Evolutionary conservation across 129 eudicot species (phyloP), one percentile per base, ranked within the genome.

Genomic region (Deinandra increscens): DNA sequence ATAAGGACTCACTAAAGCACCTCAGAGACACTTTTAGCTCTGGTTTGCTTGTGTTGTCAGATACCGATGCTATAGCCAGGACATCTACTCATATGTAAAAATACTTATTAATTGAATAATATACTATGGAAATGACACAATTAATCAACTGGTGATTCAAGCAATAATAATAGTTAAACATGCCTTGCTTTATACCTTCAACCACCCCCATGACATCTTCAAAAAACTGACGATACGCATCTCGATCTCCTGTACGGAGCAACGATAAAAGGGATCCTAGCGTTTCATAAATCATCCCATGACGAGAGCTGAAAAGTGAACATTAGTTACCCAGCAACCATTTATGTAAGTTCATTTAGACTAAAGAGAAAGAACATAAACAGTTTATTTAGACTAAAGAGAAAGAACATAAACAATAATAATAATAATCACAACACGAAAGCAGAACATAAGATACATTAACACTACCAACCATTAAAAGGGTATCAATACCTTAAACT

Each of bases 191-290:
- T 53, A 55, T 75, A 93, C 99, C 97, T 93, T 89, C 81, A 71
- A 86, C 76, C 56, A 84, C 75, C 56, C 67, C 67, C 87, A 79
- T 83, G 68, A 74, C 67, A 78, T 89, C 97, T 81, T 85, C 64
- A 61, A 93, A 89, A 81, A 93, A 87, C 68, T 81, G 95, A 38
- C 99, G 84, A 68, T 84, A 93, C 6, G 90, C 95, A 85, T 89
- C 90, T 68, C 87, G 90, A 69, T 93, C 97, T 72, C 95, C 90
- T 1, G 88, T 83, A 53, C 97, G 95, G 20, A 93, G 85, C 88
- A 89, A 86, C 43, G 96, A 84, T 51, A 89, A 66, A 53, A 93
- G 90, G 73, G 90, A 78, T 46, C 90, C 97, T 51, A 89, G 80
- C 33, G 95, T 83, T 76, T 89, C 97, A 62, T 81, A 80, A 73